Percentiles rank a stretch among this genome's conserved stretches.
phyloP scores from a whole-genome alignment of 1,284 basidiomycete genomes.

The Ceratobasidium sp. region DNA sequence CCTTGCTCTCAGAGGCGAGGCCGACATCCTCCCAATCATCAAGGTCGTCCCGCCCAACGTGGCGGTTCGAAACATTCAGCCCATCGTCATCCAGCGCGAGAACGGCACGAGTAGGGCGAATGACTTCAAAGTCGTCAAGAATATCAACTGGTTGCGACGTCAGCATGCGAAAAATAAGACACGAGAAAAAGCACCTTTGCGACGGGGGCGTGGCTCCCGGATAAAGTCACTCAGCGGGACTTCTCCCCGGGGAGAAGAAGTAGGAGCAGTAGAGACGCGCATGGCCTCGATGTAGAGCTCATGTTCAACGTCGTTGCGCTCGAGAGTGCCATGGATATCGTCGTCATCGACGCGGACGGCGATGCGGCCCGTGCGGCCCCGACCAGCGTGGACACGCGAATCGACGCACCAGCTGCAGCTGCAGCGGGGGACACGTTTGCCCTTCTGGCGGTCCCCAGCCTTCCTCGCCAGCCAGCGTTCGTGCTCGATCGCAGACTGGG shows the following conservation, averaged over 20 bases:
- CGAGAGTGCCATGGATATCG: constrained; percentile 18
- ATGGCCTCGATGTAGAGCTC: constrained; percentile 31
- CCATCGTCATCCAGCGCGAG: constrained; percentile 42
- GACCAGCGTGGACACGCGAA: constrained; percentile 24
- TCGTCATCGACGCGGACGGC: constrained; percentile 31
- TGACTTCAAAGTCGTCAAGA: constrained; percentile 41
- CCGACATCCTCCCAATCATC: constrained; percentile 44
- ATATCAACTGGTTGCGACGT: constrained; percentile 32
- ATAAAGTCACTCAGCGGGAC: constrained; percentile 33
- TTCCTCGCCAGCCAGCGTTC: constrained; percentile 40
- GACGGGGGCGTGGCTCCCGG: constrained; percentile 29
- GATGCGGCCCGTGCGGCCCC: constrained; percentile 30
- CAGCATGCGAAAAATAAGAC: constrained; percentile 14
- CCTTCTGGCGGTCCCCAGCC: constrained; percentile 38
- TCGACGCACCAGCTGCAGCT: constrained; percentile 18
- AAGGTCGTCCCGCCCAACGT: constrained; percentile 38
- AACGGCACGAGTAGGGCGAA: constrained; percentile 39
- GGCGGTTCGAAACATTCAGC: constrained; percentile 37
- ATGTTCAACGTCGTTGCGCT: constrained; percentile 17
- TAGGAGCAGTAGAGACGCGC: constrained; percentile 8
- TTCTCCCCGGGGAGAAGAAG: not conserved
- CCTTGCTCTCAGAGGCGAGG: constrained; percentile 27
- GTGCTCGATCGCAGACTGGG: constrained; percentile 39
- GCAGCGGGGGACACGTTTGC: constrained; percentile 41
- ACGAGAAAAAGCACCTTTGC: constrained; percentile 33